A percentile compares a stretch with the other conserved stretches of the same genome.
These are phyloP conservation scores for Ochetophila trinervis DNA, from an alignment of 306 rosid genomes.

Conservation along the genomic window DNA sequence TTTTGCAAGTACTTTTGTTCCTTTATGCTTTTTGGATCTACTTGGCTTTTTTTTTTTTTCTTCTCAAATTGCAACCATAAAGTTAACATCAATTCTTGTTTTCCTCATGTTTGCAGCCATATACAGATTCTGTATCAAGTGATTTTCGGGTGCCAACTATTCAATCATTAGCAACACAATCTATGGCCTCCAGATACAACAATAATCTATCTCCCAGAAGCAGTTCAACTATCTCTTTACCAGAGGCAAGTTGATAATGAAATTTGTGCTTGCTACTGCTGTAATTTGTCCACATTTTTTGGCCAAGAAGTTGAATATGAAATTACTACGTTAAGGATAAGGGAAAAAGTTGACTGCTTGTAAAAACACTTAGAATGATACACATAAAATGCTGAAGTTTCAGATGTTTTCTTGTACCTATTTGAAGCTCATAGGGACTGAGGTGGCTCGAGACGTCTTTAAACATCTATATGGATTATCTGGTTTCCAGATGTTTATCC, in stretches of 20 bases:
- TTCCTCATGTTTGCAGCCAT: constrained; percentile 15
- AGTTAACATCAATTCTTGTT: constrained; percentile 1
- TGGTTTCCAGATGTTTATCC: too few species aligned
- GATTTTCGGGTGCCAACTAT: constrained; percentile 30
- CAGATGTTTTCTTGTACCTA: not conserved
- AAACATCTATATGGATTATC: not conserved
- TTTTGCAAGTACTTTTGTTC: not conserved
- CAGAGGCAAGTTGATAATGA: constrained; percentile 37
- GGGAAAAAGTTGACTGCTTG: not conserved
- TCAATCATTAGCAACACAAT: constrained; percentile 26
- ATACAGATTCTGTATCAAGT: constrained; percentile 27
- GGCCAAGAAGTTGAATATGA: not conserved
- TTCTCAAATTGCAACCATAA: constrained; percentile 1
- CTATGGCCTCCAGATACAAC: constrained; percentile 33
- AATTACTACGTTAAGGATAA: not conserved
- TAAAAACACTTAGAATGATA: not conserved
- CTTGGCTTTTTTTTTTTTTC: not conserved
- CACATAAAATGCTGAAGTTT: not conserved
- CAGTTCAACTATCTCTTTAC: constrained; percentile 32
- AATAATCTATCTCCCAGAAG: constrained; percentile 31
- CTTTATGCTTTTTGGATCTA: not conserved
- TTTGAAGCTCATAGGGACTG: not conserved
- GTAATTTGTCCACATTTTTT: constrained; percentile 3
- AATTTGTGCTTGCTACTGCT: constrained; percentile 3
- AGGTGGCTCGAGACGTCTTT: not conserved